Evolutionary conservation across 495 filamentous ascomycete species (phyloP).

Genomic region (Penicillium herquei): DNA sequence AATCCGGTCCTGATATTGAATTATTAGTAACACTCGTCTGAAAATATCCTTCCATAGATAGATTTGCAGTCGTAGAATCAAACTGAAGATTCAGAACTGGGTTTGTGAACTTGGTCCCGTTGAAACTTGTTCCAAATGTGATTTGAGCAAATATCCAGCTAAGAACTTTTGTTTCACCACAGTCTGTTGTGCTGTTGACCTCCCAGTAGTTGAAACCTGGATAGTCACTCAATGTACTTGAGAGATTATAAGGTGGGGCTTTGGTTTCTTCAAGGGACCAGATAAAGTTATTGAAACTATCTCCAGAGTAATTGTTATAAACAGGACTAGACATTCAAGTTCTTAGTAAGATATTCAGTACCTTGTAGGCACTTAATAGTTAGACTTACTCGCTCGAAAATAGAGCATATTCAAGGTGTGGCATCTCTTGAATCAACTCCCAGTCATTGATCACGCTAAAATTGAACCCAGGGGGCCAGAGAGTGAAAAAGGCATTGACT

Average conservation of each 20-base stretch:
- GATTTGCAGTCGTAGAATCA: slow-evolving; percentile 11
- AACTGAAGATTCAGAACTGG: slow-evolving; percentile 6
- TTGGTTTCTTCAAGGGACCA: no score
- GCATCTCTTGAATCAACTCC: background rate
- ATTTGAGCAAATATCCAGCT: background rate
- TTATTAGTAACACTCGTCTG: background rate
- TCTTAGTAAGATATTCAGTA: no score
- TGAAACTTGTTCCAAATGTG: background rate
- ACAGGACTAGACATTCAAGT: no score
- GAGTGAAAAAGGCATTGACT: slow-evolving; percentile 9
- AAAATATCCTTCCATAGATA: slow-evolving; percentile 13
- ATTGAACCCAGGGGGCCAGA: slow-evolving; percentile 8
- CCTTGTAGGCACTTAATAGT: background rate
- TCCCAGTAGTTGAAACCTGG: no score
- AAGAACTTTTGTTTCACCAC: background rate
- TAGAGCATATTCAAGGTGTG: background rate
- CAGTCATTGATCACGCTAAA: background rate
- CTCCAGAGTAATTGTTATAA: no score
- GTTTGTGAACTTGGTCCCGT: slow-evolving; percentile 6
- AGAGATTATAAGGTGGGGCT: no score
- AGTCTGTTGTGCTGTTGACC: background rate
- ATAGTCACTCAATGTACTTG: no score
- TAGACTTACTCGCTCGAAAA: background rate
- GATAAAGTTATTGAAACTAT: no score
- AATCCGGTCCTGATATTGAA: slow-evolving; percentile 1